These are phyloP conservation scores for Raffaelea albimanens DNA, from an alignment of 2,329 filamentous ascomycete species.

Conservation along the genomic window DNA sequence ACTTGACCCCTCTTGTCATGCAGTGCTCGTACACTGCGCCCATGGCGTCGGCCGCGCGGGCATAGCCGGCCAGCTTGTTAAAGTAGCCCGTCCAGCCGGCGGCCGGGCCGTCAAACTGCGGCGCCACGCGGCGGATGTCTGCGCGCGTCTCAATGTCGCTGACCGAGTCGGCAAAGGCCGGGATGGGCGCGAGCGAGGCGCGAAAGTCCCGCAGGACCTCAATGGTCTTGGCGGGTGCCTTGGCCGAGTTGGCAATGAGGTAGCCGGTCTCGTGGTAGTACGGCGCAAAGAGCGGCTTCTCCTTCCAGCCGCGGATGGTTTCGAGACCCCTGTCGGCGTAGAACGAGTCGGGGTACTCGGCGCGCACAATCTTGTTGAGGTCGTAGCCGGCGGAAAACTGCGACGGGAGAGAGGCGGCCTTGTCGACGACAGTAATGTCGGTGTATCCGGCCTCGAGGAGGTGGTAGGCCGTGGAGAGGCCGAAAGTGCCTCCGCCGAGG, in stretches of 20 bases:
- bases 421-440: slow-evolving; percentile 40
- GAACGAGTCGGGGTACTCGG: slow-evolving; percentile 47
- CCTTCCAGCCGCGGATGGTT: slow-evolving; percentile 42
- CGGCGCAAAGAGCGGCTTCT: slow-evolving; percentile 37
- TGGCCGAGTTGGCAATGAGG: slow-evolving; percentile 38
- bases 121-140: slow-evolving; percentile 33
- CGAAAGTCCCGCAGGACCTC: slow-evolving; percentile 33
- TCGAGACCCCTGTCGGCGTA: slow-evolving; percentile 45
- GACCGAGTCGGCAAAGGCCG: slow-evolving; percentile 21
- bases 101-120: slow-evolving; percentile 38
- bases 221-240: slow-evolving; percentile 37
- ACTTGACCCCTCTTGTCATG: slow-evolving; percentile 18
- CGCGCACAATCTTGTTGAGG: slow-evolving; percentile 51
- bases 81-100: slow-evolving; percentile 48
- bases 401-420: slow-evolving; percentile 16
- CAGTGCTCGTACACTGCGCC: slow-evolving; percentile 33
- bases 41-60: slow-evolving; percentile 42
- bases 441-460: slow-evolving; percentile 32
- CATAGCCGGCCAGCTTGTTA: slow-evolving; percentile 47
- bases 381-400: slow-evolving; percentile 33
- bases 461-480: slow-evolving; percentile 38
- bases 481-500: slow-evolving; percentile 41
- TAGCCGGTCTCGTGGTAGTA: slow-evolving; percentile 37
- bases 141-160: slow-evolving; percentile 20
- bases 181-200: slow-evolving; percentile 27